Evolutionary conservation across 805 yeast genomes (phyloP).

Genomic region (Blastobotrys mokoenaii): DNA sequence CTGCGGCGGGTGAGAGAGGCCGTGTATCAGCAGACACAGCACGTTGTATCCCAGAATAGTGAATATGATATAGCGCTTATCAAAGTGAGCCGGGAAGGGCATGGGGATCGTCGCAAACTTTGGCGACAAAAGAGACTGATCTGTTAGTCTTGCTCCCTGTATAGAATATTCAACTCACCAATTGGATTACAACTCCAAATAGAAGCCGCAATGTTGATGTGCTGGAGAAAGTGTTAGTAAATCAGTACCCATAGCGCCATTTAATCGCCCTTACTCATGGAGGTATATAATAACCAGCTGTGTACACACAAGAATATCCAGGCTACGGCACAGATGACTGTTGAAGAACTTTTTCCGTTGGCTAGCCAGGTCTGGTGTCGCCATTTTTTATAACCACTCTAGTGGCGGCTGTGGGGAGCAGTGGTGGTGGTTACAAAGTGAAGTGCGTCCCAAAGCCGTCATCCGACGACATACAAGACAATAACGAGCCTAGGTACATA

Average conservation of each 20-base stretch:
- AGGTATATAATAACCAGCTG: slow-evolving; percentile 19
- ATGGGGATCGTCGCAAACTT: slow-evolving; percentile 2
- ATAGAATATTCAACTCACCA: too few relatives aligned
- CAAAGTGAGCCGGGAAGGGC: slow-evolving; percentile 7
- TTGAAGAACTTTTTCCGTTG: slow-evolving; percentile 9
- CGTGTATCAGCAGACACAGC: slow-evolving; percentile 6
- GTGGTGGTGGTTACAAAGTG: background rate
- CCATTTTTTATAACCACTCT: background rate
- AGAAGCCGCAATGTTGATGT: slow-evolving; percentile 14
- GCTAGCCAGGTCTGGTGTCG: background rate
- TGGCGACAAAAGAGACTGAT: slow-evolving; percentile 4
- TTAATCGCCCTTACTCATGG: slow-evolving; percentile 12
- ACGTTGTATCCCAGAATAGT: slow-evolving; percentile 11
- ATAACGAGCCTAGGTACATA: too few relatives aligned
- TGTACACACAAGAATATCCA: slow-evolving; percentile 15
- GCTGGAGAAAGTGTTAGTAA: slow-evolving; percentile 3
- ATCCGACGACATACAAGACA: too few relatives aligned
- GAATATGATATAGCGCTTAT: slow-evolving; percentile 11
- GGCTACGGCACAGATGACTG: slow-evolving; percentile 12
- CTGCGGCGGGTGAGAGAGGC: slow-evolving; percentile 7
- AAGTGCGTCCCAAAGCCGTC: too few relatives aligned
- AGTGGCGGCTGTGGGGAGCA: background rate
- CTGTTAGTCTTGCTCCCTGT: too few relatives aligned
- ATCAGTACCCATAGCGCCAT: too few relatives aligned
- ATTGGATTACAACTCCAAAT: slow-evolving; percentile 8